These are phyloP conservation scores for Heteromeles arbutifolia DNA, from an alignment of 306 rosid genomes.

Conservation along the genomic window DNA sequence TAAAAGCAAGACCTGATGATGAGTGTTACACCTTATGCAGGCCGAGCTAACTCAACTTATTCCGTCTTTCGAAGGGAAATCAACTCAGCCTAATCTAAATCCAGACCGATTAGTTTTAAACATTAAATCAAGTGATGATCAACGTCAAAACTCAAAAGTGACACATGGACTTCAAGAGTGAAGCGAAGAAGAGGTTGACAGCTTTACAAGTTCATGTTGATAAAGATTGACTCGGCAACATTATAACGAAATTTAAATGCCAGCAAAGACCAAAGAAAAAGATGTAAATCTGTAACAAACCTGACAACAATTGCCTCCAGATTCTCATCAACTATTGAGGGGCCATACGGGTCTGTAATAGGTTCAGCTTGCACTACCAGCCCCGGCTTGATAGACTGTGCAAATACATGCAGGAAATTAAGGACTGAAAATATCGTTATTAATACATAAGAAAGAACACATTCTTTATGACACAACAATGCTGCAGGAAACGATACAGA, in stretches of 20 bases:
- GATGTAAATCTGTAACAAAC: constrained; percentile 27
- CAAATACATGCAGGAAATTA: constrained; percentile 1
- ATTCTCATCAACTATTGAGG: constrained; percentile 72
- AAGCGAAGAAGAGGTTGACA: background rate
- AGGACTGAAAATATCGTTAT: background rate
- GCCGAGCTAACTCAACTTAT: background rate
- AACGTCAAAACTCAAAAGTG: background rate
- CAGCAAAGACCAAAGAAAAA: background rate
- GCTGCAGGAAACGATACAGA: background rate
- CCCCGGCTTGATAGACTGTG: constrained; percentile 77
- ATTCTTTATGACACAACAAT: background rate
- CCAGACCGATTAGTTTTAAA: background rate
- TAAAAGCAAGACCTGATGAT: too few relatives aligned
- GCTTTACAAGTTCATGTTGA: background rate
- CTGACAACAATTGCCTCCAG: constrained; percentile 93
- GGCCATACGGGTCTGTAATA: constrained; percentile 86
- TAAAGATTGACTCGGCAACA: background rate
- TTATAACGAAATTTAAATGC: background rate
- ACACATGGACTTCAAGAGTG: background rate
- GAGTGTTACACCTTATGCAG: background rate
- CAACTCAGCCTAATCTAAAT: background rate
- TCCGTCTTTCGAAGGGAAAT: background rate
- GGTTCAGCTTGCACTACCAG: constrained; percentile 73
- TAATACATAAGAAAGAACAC: background rate
- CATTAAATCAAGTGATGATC: background rate